phyloP scores from a whole-genome alignment of 202 grass and related monocot genomes.

The Dendrocalamus latiflorus region DNA sequence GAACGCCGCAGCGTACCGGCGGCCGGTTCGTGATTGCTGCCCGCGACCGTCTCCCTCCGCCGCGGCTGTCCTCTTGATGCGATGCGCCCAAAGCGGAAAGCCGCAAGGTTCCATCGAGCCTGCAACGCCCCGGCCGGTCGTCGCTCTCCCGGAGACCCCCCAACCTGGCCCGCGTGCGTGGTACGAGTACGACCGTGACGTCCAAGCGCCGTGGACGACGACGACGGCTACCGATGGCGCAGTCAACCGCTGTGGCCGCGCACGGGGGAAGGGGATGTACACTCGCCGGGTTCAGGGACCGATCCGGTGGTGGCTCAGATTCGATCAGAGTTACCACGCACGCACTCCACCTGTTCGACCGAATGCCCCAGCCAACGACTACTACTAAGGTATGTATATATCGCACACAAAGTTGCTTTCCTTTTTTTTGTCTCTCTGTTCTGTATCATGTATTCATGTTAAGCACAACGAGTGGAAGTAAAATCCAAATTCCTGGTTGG shows the following conservation, averaged over 20 bases:
- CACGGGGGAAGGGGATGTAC: neutral
- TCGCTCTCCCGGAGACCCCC: neutral
- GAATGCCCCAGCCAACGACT: conserved; percentile 3
- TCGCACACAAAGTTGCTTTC: neutral
- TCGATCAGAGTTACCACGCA: neutral
- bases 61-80: neutral
- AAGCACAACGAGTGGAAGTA: neutral
- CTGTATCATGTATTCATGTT: neutral
- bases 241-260: neutral
- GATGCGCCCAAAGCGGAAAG: neutral
- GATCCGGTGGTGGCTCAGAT: neutral
- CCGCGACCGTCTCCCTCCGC: neutral
- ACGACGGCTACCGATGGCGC: neutral
- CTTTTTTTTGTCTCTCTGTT: neutral
- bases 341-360: conserved; percentile 12
- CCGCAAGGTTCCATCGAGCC: neutral
- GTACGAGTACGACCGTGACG: neutral
- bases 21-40: neutral
- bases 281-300: neutral
- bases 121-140: neutral
- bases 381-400: neutral
- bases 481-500: neutral
- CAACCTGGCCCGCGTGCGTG: neutral
- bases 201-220: neutral
- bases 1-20: neutral